Conservation (phyloP, 148 eudicot species). For the Dianthus caryophyllus region DNA sequence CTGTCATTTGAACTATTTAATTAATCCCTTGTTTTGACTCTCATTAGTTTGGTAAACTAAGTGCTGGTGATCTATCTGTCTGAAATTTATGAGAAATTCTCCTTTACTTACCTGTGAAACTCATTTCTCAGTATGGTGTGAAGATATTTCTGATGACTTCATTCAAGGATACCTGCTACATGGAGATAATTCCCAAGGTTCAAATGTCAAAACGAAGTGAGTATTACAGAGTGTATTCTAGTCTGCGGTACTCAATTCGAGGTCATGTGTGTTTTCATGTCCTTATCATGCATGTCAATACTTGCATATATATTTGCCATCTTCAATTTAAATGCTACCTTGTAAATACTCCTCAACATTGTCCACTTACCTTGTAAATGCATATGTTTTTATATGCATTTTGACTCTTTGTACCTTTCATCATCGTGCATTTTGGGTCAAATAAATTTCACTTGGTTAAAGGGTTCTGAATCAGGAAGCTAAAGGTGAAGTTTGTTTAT, state of each 20-base stretch:
- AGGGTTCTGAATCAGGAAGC: too few species aligned
- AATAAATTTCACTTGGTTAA: too few species aligned
- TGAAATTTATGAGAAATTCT: neutral
- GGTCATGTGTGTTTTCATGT: neutral
- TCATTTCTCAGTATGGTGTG: slow-evolving; percentile 68
- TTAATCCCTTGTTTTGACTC: neutral
- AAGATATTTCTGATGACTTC: slow-evolving; percentile 78
- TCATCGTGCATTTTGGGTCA: too few species aligned
- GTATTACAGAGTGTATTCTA: neutral
- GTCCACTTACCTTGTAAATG: too few species aligned
- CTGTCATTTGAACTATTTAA: neutral
- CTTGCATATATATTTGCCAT: too few species aligned
- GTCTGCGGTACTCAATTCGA: neutral
- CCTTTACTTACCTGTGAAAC: neutral
- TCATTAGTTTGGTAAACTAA: slow-evolving; percentile 6
- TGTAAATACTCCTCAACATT: too few species aligned
- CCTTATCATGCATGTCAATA: neutral
- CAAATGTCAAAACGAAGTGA: slow-evolving; percentile 74
- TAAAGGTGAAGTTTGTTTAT: too few species aligned
- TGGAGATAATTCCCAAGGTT: slow-evolving; percentile 76
- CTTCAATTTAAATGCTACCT: too few species aligned
- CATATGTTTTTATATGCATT: too few species aligned
- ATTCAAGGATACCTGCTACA: slow-evolving; percentile 79
- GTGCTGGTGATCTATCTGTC: neutral
- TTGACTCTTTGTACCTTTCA: too few species aligned